Evolutionary conservation across 2,329 filamentous ascomycete species (phyloP).

Genomic region (Epichloe gansuensis): DNA sequence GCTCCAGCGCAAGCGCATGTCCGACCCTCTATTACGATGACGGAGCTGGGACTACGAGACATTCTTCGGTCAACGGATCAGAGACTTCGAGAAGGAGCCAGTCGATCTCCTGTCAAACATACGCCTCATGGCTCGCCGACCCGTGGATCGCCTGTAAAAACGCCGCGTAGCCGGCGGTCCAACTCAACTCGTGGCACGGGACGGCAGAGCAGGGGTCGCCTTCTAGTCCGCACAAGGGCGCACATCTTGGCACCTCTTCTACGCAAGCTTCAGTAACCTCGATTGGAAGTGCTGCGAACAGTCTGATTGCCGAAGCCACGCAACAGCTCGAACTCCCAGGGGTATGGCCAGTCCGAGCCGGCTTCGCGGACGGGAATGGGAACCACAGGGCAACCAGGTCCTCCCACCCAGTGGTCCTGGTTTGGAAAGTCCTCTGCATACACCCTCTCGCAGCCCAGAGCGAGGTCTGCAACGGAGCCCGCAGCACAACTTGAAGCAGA

Average conservation of each 20-base stretch:
- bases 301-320: conserved; percentile 25
- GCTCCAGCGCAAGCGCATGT: conserved; percentile 10
- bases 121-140: conserved; percentile 7
- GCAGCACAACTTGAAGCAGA: conserved; percentile 8
- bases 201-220: conserved; percentile 11
- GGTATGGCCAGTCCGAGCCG: conserved; percentile 34
- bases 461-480: conserved; percentile 11
- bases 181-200: conserved; percentile 5
- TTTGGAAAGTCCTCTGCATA: conserved; percentile 6
- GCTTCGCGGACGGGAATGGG: conserved; percentile 17
- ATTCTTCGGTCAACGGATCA: conserved; percentile 42
- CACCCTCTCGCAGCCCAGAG: conserved; percentile 10
- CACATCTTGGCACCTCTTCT: conserved; percentile 11
- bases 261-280: conserved; percentile 18
- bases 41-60: conserved; percentile 37
- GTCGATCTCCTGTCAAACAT: conserved; percentile 19
- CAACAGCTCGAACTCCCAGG: conserved; percentile 24
- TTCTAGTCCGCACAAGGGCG: conserved; percentile 17
- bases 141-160: conserved; percentile 15
- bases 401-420: conserved; percentile 6
- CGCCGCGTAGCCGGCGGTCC: conserved; percentile 4
- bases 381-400: conserved; percentile 8
- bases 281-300: conserved; percentile 26
- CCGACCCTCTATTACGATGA: conserved; percentile 17
- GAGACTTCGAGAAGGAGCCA: conserved; percentile 30